phyloP scores from a whole-genome alignment of 1,284 basidiomycete genomes.

The Thecaphora frezii region DNA sequence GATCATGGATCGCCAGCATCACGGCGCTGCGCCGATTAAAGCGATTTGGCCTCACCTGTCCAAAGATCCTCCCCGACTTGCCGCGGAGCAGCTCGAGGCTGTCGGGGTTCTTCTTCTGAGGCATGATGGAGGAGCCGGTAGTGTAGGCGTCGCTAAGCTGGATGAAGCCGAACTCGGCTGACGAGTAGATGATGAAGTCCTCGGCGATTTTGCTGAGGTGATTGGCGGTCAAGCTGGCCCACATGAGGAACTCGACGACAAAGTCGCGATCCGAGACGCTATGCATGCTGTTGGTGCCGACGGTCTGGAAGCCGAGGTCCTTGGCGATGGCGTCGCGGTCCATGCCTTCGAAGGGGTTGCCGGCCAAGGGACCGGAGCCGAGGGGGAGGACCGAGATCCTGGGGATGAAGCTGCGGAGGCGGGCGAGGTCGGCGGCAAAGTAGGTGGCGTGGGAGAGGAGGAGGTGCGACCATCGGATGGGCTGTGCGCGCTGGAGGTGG shows the following conservation, averaged over 20 bases:
- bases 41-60: constrained; percentile 68
- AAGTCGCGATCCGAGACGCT: constrained; percentile 96
- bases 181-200: constrained; percentile 94
- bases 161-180: constrained; percentile 93
- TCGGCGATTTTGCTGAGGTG: constrained; percentile 93
- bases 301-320: constrained; percentile 55
- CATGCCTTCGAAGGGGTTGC: constrained; percentile 76
- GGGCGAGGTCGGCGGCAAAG: constrained; percentile 82
- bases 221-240: constrained; percentile 86
- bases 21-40: too few species aligned
- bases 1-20: too few species aligned
- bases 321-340: constrained; percentile 54
- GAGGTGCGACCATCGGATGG: constrained; percentile 96
- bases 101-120: constrained; percentile 99
- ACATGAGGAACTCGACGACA: constrained; percentile 94
- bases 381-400: constrained; percentile 84
- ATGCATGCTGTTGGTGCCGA: constrained; percentile 58
- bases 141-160: constrained; percentile 93
- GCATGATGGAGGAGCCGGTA: constrained; percentile 99
- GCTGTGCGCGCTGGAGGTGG: constrained; percentile 80
- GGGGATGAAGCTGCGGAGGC: constrained; percentile 74
- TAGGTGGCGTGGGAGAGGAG: constrained; percentile 92
- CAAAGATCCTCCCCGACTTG: constrained; percentile 91
- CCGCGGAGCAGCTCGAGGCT: constrained; percentile 91
- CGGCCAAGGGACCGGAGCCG: constrained; percentile 90